Conservation (phyloP, 2,329 filamentous ascomycete genomes). For the Herpomyces periplanetae region DNA sequence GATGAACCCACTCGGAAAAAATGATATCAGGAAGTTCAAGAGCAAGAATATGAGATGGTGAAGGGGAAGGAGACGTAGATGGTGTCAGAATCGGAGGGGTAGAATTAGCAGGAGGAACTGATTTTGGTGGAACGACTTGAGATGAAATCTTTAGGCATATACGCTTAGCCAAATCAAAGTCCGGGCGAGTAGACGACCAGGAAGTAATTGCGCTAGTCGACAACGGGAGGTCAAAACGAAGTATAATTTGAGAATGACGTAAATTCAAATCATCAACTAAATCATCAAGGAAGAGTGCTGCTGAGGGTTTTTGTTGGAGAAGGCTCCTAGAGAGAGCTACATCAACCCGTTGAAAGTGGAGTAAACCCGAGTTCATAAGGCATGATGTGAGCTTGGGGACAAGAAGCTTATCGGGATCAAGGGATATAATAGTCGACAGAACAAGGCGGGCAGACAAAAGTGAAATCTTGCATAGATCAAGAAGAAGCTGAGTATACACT, state of each 20-base stretch:
- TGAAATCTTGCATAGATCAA: slow-evolving; percentile 20
- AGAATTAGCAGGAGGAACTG: too few species aligned
- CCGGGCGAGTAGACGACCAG: slow-evolving; percentile 37
- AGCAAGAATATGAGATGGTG: too few species aligned
- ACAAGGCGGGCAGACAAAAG: slow-evolving; percentile 15
- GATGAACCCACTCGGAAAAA: slow-evolving; percentile 71
- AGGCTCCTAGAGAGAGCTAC: slow-evolving; percentile 31
- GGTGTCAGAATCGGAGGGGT: too few species aligned
- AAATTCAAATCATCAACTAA: slow-evolving; percentile 41
- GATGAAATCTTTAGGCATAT: slow-evolving; percentile 24
- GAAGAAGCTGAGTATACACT: slow-evolving; percentile 18
- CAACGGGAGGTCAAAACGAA: slow-evolving; percentile 50
- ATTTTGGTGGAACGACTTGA: too few species aligned
- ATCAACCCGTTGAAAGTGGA: slow-evolving; percentile 13
- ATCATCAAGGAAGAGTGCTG: slow-evolving; percentile 37
- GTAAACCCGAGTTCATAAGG: neutral
- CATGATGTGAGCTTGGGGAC: slow-evolving; percentile 3
- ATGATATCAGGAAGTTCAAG: slow-evolving; percentile 19
- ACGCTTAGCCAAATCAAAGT: slow-evolving; percentile 21
- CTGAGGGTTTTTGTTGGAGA: slow-evolving; percentile 23
- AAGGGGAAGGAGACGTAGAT: too few species aligned
- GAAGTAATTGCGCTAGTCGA: slow-evolving; percentile 42
- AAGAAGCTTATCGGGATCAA: slow-evolving; percentile 18
- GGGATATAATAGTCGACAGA: slow-evolving; percentile 16
- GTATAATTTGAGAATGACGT: slow-evolving; percentile 29